Evolutionary conservation across 2,329 filamentous ascomycete species (phyloP).

Genomic region (Nigrospora osmanthi): DNA sequence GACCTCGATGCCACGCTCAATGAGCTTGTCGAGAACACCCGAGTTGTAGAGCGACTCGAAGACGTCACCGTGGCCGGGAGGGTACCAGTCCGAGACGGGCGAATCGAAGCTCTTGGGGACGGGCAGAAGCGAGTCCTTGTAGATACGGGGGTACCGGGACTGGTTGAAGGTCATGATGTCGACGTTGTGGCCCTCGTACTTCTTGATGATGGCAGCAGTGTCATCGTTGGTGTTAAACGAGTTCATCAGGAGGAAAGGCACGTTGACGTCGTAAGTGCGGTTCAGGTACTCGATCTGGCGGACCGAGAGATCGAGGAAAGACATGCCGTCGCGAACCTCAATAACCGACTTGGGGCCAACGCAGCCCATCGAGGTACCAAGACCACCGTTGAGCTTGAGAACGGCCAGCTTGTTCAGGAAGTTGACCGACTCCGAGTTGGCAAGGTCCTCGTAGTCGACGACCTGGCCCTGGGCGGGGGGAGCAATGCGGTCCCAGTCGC

Average conservation of each 20-base stretch:
- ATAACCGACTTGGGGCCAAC: conserved; percentile 99
- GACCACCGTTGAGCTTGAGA: conserved; percentile 97
- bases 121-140: conserved; percentile 95
- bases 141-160: conserved; percentile 93
- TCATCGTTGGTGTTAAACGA: conserved; percentile 99
- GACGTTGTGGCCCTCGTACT: conserved; percentile 99
- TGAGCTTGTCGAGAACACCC: conserved; percentile 91
- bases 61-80: conserved; percentile 97
- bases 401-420: conserved; percentile 98
- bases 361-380: conserved; percentile 99
- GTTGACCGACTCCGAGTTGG: conserved; percentile 82
- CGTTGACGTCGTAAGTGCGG: conserved; percentile 94
- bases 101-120: conserved; percentile 87
- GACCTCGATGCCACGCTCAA: conserved; percentile 92
- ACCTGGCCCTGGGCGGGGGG: conserved; percentile 91
- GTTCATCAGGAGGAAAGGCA: conserved; percentile 99
- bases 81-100: conserved; percentile 94
- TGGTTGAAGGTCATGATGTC: conserved; percentile 99
- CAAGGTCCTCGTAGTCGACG: conserved; percentile 85
- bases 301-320: conserved; percentile 96
- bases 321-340: conserved; percentile 99
- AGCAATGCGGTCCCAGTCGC: conserved; percentile 94
- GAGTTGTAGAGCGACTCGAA: conserved; percentile 99
- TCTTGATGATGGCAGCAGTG: conserved; percentile 99
- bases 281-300: conserved; percentile 99